Conservation (phyloP, 2,329 filamentous ascomycete genomes). For the Penicillium sclerotigenum region DNA sequence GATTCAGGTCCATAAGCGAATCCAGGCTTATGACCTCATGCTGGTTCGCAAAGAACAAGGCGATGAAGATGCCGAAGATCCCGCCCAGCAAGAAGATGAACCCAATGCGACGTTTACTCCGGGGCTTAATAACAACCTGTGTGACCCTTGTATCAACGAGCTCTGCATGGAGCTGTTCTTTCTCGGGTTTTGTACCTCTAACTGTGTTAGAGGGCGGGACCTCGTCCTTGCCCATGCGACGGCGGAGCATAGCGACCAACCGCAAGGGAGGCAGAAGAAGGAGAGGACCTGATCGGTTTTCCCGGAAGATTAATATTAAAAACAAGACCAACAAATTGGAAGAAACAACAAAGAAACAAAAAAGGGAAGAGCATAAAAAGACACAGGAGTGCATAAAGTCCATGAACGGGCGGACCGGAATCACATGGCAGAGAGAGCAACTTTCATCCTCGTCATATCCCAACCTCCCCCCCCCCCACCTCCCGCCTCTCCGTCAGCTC, state of each 20-base stretch:
- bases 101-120: conserved; percentile 69
- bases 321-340: neutral
- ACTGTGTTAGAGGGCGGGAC: conserved; percentile 20
- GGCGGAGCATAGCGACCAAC: conserved; percentile 38
- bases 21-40: conserved; percentile 89
- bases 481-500: neutral
- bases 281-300: conserved; percentile 7
- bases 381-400: conserved; percentile 7
- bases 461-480: neutral
- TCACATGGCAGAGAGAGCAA: conserved; percentile 23
- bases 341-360: conserved; percentile 1
- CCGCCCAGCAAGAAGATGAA: conserved; percentile 86
- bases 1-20: conserved; percentile 64
- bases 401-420: conserved; percentile 20
- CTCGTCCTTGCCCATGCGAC: conserved; percentile 41
- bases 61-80: conserved; percentile 82
- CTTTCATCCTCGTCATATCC: neutral
- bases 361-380: conserved; percentile 7
- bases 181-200: conserved; percentile 16
- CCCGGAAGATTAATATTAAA: neutral
- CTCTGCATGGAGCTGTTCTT: conserved; percentile 20
- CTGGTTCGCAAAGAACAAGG: conserved; percentile 82
- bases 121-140: conserved; percentile 37
- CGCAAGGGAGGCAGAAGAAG: conserved; percentile 8
- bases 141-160: conserved; percentile 20